Evolutionary conservation across 345 rosid genomes (phyloP).

Genomic region (Gossypium anomalum): DNA sequence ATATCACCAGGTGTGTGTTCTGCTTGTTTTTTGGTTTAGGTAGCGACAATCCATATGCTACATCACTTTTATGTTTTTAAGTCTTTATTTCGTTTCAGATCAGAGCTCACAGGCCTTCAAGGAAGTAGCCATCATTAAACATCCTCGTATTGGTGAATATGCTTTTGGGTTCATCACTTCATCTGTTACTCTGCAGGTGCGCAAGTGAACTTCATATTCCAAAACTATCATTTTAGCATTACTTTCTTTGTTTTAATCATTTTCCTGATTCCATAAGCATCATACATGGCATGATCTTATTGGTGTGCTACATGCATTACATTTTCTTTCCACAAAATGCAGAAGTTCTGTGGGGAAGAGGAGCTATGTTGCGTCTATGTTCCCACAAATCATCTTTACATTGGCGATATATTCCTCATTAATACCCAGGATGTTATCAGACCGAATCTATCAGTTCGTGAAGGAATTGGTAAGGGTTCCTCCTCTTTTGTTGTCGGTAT

Average conservation of each 20-base stretch:
- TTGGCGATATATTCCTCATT: slow-evolving; percentile 88
- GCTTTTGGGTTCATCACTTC: slow-evolving; percentile 98
- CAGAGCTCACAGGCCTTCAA: slow-evolving; percentile 94
- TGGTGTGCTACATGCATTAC: background rate
- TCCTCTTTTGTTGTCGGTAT: background rate
- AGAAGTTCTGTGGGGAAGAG: slow-evolving; percentile 86
- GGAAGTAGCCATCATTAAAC: slow-evolving; percentile 95
- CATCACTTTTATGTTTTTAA: slow-evolving; percentile 10
- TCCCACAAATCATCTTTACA: slow-evolving; percentile 96
- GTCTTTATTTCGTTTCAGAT: slow-evolving; percentile 44
- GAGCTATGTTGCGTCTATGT: slow-evolving; percentile 95
- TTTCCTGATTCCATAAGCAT: background rate
- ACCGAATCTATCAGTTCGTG: slow-evolving; percentile 92
- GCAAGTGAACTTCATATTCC: slow-evolving; percentile 17
- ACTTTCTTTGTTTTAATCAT: background rate
- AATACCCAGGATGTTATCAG: slow-evolving; percentile 81
- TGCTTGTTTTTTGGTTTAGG: slow-evolving; percentile 8
- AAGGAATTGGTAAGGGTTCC: slow-evolving; percentile 81
- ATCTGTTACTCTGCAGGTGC: slow-evolving; percentile 77
- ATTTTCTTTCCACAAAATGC: slow-evolving; percentile 23
- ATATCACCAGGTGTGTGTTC: slow-evolving; percentile 78
- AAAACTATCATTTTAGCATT: background rate
- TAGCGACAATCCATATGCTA: background rate
- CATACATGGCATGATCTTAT: background rate
- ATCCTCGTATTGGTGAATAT: slow-evolving; percentile 97